Evolutionary conservation across 108 stramenopile genomes (phyloP), one percentile per base, ranked within the genome.

Genomic region (Asterionellopsis glacialis): DNA sequence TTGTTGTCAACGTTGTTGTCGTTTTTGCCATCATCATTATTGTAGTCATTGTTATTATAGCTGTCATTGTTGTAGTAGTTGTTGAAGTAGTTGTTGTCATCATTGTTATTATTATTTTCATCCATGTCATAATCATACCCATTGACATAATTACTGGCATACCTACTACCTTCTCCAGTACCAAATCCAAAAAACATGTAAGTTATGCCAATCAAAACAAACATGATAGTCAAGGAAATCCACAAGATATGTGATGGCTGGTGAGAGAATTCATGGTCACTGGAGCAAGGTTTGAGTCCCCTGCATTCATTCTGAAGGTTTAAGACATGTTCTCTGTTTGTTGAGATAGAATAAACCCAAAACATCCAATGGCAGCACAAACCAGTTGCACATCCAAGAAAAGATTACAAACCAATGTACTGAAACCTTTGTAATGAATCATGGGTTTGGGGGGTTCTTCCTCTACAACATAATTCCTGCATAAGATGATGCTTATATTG

Each of bases 371-470:
- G 38, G 76, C 72, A 33, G 85, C 84, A 59, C 91, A 93, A 0
- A 93, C 91, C 7, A 93, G 63, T 0, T 82, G 66, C 59, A 89
- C 91, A 57, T 93, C 91, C 33, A 89, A 56, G 55, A 93, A 93
- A 4, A 93, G 60, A 27, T 77, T 78, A 44, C 83, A 62, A 52
- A 93, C 79, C 58, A 73, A 79, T 27, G 91, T 90, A 26, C 72
- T 72, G 53, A 93, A 93, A 0, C 91, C 91, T 10, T 88, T 74
- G 45, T 82, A 93, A 1, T 88, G 76, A 39, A 70, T 55, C 54
- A 82, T 75, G 41, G 56, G 40, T 21, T 1, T 1, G 3, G 26
- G 22, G 22, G 19, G 57, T 15, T 64, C 49, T 25, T 63, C 45
- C 14, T 39, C 51, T 24, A 61, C 41, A 19, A 41, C 23, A 3